Evolutionary conservation across 176 grass and related monocot species (phyloP).

Genomic region (Neostapfia colusana): DNA sequence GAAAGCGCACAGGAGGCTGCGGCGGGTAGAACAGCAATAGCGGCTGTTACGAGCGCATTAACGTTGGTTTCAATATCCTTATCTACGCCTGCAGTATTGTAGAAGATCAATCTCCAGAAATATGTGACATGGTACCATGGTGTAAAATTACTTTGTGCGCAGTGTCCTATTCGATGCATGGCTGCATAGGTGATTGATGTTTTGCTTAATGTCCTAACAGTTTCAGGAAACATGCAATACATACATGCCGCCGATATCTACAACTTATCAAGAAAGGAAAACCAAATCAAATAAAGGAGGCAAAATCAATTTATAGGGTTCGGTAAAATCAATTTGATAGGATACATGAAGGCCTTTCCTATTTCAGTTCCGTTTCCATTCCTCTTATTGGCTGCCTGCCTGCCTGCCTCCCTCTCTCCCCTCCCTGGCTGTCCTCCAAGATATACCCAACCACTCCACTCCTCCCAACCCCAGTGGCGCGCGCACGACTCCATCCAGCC

Average conservation of each 20-base stretch:
- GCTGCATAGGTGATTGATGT: too few relatives aligned
- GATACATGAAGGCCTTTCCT: neutral
- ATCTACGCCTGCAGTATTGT: too few relatives aligned
- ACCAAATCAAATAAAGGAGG: neutral
- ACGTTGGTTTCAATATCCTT: too few relatives aligned
- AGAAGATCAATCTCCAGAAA: too few relatives aligned
- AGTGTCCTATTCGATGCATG: too few relatives aligned
- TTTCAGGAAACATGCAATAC: neutral
- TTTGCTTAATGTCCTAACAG: neutral
- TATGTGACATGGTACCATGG: too few relatives aligned
- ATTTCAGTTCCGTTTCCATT: neutral
- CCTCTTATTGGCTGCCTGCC: too few relatives aligned
- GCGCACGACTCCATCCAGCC: neutral
- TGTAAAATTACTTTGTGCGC: too few relatives aligned
- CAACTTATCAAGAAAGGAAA: neutral
- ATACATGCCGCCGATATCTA: too few relatives aligned
- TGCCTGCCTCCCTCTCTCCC: too few relatives aligned
- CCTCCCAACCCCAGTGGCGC: neutral
- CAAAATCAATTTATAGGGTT: neutral
- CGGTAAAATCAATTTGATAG: neutral
- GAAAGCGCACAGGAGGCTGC: neutral
- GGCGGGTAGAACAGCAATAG: neutral
- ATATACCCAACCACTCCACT: slow-evolving; percentile 9
- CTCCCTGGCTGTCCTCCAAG: too few relatives aligned
- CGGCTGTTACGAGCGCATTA: too few relatives aligned